A percentile compares a stretch with the other conserved stretches of the same genome.
Conservation (phyloP, 176 grass and related monocot genomes). For the Panicum miliaceum region DNA sequence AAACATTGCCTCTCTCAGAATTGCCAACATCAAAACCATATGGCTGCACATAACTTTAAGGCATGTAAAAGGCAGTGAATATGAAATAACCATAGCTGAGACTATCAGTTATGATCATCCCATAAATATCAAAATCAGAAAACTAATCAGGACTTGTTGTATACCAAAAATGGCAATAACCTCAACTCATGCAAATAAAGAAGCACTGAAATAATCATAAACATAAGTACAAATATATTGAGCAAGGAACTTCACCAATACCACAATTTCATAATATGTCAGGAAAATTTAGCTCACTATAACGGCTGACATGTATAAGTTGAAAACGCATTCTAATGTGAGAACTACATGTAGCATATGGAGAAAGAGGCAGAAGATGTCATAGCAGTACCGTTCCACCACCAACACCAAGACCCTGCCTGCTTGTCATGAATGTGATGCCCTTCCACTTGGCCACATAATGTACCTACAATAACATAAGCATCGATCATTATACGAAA, state of each 20-base stretch:
- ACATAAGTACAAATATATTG: background rate
- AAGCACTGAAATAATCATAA: slow-evolving; percentile 1
- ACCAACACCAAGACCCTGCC: slow-evolving; percentile 88
- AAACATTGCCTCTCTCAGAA: slow-evolving; percentile 86
- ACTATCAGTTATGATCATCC: background rate
- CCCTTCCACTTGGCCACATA: slow-evolving; percentile 99
- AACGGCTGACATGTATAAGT: background rate
- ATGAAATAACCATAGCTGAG: background rate
- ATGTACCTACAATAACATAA: slow-evolving; percentile 74
- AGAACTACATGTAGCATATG: background rate
- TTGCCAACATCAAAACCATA: slow-evolving; percentile 97
- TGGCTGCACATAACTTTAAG: slow-evolving; percentile 64
- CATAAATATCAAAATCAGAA: background rate
- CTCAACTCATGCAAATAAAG: slow-evolving; percentile 9
- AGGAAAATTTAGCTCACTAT: background rate
- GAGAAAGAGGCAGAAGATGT: slow-evolving; percentile 31
- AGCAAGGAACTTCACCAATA: slow-evolving; percentile 1
- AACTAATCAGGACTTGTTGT: background rate
- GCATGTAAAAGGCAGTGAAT: background rate
- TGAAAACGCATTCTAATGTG: background rate
- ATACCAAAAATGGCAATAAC: slow-evolving; percentile 2
- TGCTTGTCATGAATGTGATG: slow-evolving; percentile 98
- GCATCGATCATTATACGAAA: slow-evolving; percentile 24
- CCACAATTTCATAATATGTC: background rate
- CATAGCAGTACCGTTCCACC: slow-evolving; percentile 80